phyloP scores from a whole-genome alignment of 148 eudicot genomes.

The Fallopia convolvulus region DNA sequence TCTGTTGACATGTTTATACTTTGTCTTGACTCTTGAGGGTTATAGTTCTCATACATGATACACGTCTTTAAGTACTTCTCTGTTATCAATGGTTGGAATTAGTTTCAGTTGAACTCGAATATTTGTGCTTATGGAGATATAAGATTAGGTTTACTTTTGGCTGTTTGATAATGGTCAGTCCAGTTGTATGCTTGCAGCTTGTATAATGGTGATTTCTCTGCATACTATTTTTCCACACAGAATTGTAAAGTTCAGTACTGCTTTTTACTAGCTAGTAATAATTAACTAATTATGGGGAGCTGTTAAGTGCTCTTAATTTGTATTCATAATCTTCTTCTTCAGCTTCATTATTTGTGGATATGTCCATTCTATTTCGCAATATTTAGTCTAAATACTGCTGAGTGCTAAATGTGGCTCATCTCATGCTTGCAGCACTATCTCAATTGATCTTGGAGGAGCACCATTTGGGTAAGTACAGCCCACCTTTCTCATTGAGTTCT shows the following conservation, averaged over 20 bases:
- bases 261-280: background rate
- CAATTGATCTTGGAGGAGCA: conserved; percentile 70
- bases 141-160: too few species aligned
- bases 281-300: background rate
- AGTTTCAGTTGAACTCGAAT: too few species aligned
- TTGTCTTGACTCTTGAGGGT: background rate
- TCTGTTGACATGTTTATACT: background rate
- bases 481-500: background rate
- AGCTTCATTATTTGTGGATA: background rate
- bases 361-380: background rate
- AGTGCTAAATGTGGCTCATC: background rate
- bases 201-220: too few species aligned
- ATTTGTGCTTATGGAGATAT: too few species aligned
- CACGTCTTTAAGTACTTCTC: background rate
- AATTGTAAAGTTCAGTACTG: background rate
- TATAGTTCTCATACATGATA: background rate
- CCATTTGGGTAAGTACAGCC: conserved; percentile 71
- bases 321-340: background rate
- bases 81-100: background rate
- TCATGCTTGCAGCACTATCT: conserved; percentile 57
- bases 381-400: background rate
- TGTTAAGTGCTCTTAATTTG: background rate
- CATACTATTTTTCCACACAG: background rate
- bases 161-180: too few species aligned
- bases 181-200: too few species aligned